Base-by-base conservation (phyloP, 257 asterid genomes). In the Solanum acaule region DNA sequence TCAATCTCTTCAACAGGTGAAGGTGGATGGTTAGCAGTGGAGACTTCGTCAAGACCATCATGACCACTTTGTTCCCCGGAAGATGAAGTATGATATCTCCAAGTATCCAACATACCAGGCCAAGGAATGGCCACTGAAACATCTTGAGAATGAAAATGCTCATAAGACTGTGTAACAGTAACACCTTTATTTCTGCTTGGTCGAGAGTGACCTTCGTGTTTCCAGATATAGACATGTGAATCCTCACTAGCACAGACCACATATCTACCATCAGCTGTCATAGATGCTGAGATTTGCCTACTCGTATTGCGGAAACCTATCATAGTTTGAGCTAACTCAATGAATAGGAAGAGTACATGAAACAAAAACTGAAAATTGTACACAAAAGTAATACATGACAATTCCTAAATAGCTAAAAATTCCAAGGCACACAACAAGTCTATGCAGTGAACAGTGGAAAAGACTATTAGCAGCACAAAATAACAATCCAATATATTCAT, bases 201-300 rank as follows among this genome's bases (percentile, higher is more conserved):
- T 81, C 93, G 95, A 75, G 98, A 92, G 86, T 94, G 96, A 46
- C 91, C 90, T 91, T 95, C 99, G 20, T 97, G 99, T 89, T 94
- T 96, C 99, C 99, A 97, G 37, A 97, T 92, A 73, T 95, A 96
- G n/a, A 97, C 98, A 61, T 92, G 91, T 31, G 99, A 97, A 90
- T 93, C 99, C 90, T 96, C 99, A 37, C 99, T 96, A 59, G 99
- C 99, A 52, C 96, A 93, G 84, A 97, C 91, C 33, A 94, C 96
- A 77, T 97, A 93, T 90, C 93, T 97, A 6, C 99, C 99, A 59
- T 95, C 93, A 22, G 98, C 93, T 12, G 98, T 92, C 77, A 96
- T 87, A 38, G 99, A 97, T 84, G 98, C 98, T 49, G 99, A 96
- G 42, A 96, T 97, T 92, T 95, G 99, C 93, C 99, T 97, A 90